Conservation (phyloP, 2,329 filamentous ascomycete species). For the Aaosphaeria arxii region DNA sequence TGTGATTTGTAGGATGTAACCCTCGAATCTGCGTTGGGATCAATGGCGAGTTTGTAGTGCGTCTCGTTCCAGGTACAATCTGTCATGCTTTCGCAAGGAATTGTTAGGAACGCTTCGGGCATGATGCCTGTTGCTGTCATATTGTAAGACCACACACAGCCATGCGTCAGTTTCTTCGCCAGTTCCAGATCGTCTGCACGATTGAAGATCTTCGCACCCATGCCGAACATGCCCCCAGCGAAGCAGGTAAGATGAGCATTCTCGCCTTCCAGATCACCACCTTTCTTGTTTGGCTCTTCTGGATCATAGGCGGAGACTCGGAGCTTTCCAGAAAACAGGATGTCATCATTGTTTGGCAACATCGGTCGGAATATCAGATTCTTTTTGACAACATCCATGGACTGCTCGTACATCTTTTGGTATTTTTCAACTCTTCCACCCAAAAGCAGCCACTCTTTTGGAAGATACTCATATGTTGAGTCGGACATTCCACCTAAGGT, state of each 20-base stretch:
- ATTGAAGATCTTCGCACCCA: constrained; percentile 62
- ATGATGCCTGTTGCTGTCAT: constrained; percentile 57
- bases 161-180: constrained; percentile 58
- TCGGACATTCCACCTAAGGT: constrained; percentile 41
- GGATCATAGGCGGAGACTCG: constrained; percentile 27
- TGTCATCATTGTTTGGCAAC: constrained; percentile 44
- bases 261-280: constrained; percentile 30
- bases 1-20: constrained; percentile 15
- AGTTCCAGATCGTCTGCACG: constrained; percentile 53
- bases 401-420: constrained; percentile 56
- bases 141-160: constrained; percentile 62
- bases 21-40: constrained; percentile 26
- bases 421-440: constrained; percentile 48
- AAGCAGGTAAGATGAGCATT: constrained; percentile 68
- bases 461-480: constrained; percentile 43
- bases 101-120: constrained; percentile 57
- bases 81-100: constrained; percentile 44
- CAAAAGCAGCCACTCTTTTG: constrained; percentile 48
- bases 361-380: constrained; percentile 52
- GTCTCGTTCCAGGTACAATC: constrained; percentile 46
- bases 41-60: constrained; percentile 40
- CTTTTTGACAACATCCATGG: constrained; percentile 42
- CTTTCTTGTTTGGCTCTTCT: constrained; percentile 14
- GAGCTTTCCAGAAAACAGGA: constrained; percentile 40
- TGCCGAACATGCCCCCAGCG: constrained; percentile 66